phyloP scores from a whole-genome alignment of 768 basidiomycete species.

The Suillus subluteus region DNA sequence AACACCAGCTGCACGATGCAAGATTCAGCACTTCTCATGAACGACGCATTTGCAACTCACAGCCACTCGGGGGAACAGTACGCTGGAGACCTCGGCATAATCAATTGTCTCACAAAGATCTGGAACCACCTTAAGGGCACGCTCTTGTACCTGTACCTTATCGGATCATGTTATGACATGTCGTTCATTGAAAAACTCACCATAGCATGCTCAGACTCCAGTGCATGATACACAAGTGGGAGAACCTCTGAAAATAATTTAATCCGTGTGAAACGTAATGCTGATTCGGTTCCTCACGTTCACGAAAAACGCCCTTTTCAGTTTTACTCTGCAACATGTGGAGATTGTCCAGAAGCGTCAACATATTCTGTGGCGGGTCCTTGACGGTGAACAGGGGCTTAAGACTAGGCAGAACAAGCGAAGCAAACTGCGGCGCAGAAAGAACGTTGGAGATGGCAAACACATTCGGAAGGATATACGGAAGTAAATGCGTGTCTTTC shows the following conservation, averaged over 20 bases:
- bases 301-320: slow-evolving; percentile 81
- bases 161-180: slow-evolving; percentile 15
- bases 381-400: slow-evolving; percentile 89
- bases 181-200: slow-evolving; percentile 41
- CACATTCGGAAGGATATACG: slow-evolving; percentile 95
- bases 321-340: slow-evolving; percentile 88
- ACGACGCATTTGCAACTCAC: slow-evolving; percentile 47
- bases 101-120: slow-evolving; percentile 91
- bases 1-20: slow-evolving; percentile 73
- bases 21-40: slow-evolving; percentile 10
- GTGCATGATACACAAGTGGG: slow-evolving; percentile 91
- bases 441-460: slow-evolving; percentile 85
- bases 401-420: slow-evolving; percentile 80
- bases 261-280: not conserved
- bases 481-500: slow-evolving; percentile 92
- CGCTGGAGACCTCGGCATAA: slow-evolving; percentile 91
- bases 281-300: slow-evolving; percentile 59
- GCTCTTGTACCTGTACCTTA: slow-evolving; percentile 80
- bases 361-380: slow-evolving; percentile 97
- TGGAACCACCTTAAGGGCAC: slow-evolving; percentile 82
- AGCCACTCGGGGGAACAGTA: slow-evolving; percentile 91
- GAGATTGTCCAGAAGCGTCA: slow-evolving; percentile 90
- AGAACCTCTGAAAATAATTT: slow-evolving; percentile 72
- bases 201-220: slow-evolving; percentile 92
- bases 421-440: slow-evolving; percentile 79